These are phyloP conservation scores for Pachyrhizus erosus DNA, from an alignment of 306 rosid genomes.

Conservation along the genomic window DNA sequence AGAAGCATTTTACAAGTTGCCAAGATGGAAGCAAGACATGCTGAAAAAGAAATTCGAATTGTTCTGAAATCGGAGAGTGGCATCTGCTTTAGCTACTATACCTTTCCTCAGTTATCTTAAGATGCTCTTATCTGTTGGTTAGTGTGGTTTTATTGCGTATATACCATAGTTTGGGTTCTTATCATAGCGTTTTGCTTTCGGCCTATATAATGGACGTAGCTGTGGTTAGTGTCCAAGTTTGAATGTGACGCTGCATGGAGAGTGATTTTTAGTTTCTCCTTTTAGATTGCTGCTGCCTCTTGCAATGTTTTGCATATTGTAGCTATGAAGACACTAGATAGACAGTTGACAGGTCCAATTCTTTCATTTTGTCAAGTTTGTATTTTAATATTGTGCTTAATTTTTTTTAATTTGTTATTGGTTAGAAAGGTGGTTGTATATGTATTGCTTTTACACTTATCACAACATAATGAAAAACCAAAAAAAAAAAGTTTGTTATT, in stretches of 20 bases:
- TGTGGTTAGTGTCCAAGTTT: slow-evolving; percentile 54
- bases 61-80: slow-evolving; percentile 49
- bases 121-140: slow-evolving; percentile 44
- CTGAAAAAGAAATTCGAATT: slow-evolving; percentile 83
- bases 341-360: slow-evolving; percentile 57
- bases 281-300: slow-evolving; percentile 51
- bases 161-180: slow-evolving; percentile 49
- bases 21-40: slow-evolving; percentile 95
- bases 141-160: slow-evolving; percentile 53
- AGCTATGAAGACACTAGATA: slow-evolving; percentile 48
- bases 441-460: slow-evolving; percentile 54
- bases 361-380: slow-evolving; percentile 61
- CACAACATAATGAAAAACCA: slow-evolving; percentile 44
- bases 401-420: slow-evolving; percentile 16
- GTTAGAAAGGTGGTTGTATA: slow-evolving; percentile 57
- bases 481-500: slow-evolving; percentile 38
- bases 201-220: slow-evolving; percentile 48
- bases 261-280: slow-evolving; percentile 57
- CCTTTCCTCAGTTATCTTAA: slow-evolving; percentile 54
- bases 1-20: slow-evolving; percentile 78
- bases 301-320: slow-evolving; percentile 54
- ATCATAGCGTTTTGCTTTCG: slow-evolving; percentile 48
- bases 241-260: slow-evolving; percentile 69
- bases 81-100: slow-evolving; percentile 37
- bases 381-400: slow-evolving; percentile 31